Conservation (phyloP, 2,329 filamentous ascomycete genomes). For the Fusarium incarnatum region DNA sequence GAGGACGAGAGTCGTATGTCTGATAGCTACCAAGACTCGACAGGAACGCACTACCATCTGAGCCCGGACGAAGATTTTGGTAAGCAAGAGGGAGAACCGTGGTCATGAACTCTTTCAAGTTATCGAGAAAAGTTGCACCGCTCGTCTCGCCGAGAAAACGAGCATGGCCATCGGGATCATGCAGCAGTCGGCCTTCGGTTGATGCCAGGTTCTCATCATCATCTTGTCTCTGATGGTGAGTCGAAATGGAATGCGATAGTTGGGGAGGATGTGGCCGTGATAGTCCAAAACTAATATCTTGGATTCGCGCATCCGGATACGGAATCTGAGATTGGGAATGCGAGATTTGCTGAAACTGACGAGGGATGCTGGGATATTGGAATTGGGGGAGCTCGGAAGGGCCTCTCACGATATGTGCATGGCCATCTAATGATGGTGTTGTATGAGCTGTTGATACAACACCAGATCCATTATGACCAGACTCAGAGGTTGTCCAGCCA, state of each 20-base stretch:
- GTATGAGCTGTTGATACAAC: slow-evolving; percentile 8
- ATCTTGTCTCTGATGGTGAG: slow-evolving; percentile 32
- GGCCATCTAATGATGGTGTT: slow-evolving; percentile 17
- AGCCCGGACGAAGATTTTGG: slow-evolving; percentile 37
- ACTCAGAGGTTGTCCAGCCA: slow-evolving; percentile 40
- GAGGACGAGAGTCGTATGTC: slow-evolving; percentile 59
- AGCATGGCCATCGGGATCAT: slow-evolving; percentile 57
- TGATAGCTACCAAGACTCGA: slow-evolving; percentile 59
- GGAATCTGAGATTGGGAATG: slow-evolving; percentile 17
- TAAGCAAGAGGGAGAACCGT: slow-evolving; percentile 53
- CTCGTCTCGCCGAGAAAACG: slow-evolving; percentile 63
- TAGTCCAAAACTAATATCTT: slow-evolving; percentile 3
- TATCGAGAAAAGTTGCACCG: slow-evolving; percentile 62
- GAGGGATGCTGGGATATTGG: slow-evolving; percentile 33
- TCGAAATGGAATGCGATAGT: background rate
- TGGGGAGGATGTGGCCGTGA: slow-evolving; percentile 19
- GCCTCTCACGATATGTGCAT: slow-evolving; percentile 2
- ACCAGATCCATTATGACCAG: slow-evolving; percentile 16
- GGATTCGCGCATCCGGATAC: slow-evolving; percentile 27
- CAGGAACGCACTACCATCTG: slow-evolving; percentile 52
- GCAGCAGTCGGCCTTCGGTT: slow-evolving; percentile 57
- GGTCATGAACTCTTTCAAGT: slow-evolving; percentile 61
- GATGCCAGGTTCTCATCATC: slow-evolving; percentile 43
- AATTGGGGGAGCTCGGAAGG: slow-evolving; percentile 23
- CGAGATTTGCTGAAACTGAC: slow-evolving; percentile 18